Evolutionary conservation across 768 basidiomycete genomes (phyloP).

Genomic region (Phallus indusiatus): DNA sequence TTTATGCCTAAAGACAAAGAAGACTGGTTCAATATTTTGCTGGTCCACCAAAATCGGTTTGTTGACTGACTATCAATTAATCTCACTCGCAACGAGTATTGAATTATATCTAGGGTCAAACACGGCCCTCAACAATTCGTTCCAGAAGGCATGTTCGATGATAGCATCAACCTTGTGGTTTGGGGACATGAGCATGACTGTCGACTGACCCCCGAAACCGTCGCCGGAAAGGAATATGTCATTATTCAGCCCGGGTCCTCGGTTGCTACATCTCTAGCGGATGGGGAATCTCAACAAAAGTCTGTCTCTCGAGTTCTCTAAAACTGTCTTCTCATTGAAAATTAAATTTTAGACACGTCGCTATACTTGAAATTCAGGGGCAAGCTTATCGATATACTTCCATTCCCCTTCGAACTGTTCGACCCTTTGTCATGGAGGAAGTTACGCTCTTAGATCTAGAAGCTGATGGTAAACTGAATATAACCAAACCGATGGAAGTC

Average conservation of each 20-base stretch:
- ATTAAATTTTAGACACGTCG: slow-evolving; percentile 62
- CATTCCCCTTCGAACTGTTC: slow-evolving; percentile 80
- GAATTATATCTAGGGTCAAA: slow-evolving; percentile 53
- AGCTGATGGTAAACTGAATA: slow-evolving; percentile 65
- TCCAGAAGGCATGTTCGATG: slow-evolving; percentile 95
- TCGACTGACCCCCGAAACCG: slow-evolving; percentile 80
- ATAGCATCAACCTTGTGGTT: slow-evolving; percentile 84
- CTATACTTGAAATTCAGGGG: slow-evolving; percentile 77
- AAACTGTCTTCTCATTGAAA: background rate
- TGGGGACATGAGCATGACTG: slow-evolving; percentile 99
- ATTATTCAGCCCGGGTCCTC: slow-evolving; percentile 94
- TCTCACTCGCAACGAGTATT: background rate
- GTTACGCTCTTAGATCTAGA: slow-evolving; percentile 65
- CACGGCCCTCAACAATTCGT: slow-evolving; percentile 93
- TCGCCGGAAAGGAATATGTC: slow-evolving; percentile 84
- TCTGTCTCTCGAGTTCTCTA: slow-evolving; percentile 24
- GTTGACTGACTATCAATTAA: slow-evolving; percentile 17
- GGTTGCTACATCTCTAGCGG: slow-evolving; percentile 88
- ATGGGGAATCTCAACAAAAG: slow-evolving; percentile 92
- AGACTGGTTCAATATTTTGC: slow-evolving; percentile 89
- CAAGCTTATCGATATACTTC: slow-evolving; percentile 83
- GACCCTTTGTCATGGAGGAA: slow-evolving; percentile 89
- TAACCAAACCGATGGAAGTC: slow-evolving; percentile 76
- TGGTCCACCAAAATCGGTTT: slow-evolving; percentile 95
- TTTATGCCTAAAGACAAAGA: slow-evolving; percentile 89